These are phyloP conservation scores for Trichoderma asperelloides DNA, from an alignment of 495 filamentous ascomycete species.

Conservation along the genomic window DNA sequence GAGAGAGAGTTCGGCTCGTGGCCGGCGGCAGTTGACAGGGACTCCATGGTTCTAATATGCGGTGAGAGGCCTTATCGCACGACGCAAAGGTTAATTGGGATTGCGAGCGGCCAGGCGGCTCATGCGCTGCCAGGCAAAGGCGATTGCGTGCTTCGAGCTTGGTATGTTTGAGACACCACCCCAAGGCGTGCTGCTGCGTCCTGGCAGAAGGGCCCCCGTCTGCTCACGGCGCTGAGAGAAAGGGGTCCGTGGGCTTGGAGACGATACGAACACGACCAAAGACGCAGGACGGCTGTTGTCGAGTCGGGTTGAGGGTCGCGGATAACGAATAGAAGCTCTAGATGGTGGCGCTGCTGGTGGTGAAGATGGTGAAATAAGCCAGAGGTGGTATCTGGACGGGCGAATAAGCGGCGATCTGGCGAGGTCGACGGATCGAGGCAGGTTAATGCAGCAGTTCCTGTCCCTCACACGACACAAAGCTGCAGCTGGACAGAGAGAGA, in stretches of 20 bases:
- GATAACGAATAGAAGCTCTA: not conserved
- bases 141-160: slow-evolving; percentile 2
- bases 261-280: not conserved
- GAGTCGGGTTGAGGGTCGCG: not conserved
- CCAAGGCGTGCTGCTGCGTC: not conserved
- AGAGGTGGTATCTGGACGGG: no score
- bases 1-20: slow-evolving; percentile 3
- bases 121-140: not conserved
- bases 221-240: not conserved
- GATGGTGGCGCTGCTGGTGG: not conserved
- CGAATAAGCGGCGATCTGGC: not conserved
- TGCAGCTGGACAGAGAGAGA: not conserved
- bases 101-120: slow-evolving; percentile 4
- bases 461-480: not conserved
- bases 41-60: slow-evolving; percentile 4
- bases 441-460: not conserved
- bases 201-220: not conserved
- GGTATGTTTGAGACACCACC: slow-evolving; percentile 7
- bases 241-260: not conserved
- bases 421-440: not conserved
- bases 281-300: no score
- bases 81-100: not conserved
- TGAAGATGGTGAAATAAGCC: not conserved
- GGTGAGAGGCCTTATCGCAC: slow-evolving; percentile 3
- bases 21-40: not conserved